phyloP scores from a whole-genome alignment of 2,329 filamentous ascomycete species.

The Aspergillus novoparasiticus region DNA sequence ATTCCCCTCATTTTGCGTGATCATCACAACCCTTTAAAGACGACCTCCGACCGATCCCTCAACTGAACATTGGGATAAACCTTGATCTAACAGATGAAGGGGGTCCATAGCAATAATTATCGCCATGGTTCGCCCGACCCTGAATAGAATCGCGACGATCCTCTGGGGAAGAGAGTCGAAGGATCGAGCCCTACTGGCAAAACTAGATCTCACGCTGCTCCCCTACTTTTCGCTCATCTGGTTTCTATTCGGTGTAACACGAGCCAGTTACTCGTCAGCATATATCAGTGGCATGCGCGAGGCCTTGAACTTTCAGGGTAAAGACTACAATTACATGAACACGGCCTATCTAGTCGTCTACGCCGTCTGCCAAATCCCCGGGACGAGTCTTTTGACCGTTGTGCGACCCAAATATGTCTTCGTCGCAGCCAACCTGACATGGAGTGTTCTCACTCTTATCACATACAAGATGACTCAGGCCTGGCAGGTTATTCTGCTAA shows the following conservation, averaged over 20 bases:
- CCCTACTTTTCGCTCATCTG: constrained; percentile 52
- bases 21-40: not conserved
- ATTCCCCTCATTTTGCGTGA: constrained; percentile 2
- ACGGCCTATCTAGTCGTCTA: constrained; percentile 43
- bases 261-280: constrained; percentile 47
- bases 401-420: constrained; percentile 47
- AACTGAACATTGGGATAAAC: not conserved
- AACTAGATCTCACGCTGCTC: constrained; percentile 44
- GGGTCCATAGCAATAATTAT: not conserved
- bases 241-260: constrained; percentile 52
- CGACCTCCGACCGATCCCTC: not conserved
- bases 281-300: constrained; percentile 49
- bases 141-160: not conserved
- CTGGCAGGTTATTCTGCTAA: constrained; percentile 49
- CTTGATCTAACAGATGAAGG: not conserved
- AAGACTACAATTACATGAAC: constrained; percentile 47
- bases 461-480: constrained; percentile 47
- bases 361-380: constrained; percentile 49
- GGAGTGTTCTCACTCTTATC: constrained; percentile 49
- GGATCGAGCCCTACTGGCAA: not conserved
- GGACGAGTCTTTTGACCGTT: constrained; percentile 44
- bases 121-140: not conserved
- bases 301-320: constrained; percentile 41
- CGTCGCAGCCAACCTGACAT: constrained; percentile 46
- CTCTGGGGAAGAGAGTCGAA: not conserved